Evolutionary conservation across 2,329 filamentous ascomycete genomes (phyloP).

Genomic region (Davidsoniella eucalypti): DNA sequence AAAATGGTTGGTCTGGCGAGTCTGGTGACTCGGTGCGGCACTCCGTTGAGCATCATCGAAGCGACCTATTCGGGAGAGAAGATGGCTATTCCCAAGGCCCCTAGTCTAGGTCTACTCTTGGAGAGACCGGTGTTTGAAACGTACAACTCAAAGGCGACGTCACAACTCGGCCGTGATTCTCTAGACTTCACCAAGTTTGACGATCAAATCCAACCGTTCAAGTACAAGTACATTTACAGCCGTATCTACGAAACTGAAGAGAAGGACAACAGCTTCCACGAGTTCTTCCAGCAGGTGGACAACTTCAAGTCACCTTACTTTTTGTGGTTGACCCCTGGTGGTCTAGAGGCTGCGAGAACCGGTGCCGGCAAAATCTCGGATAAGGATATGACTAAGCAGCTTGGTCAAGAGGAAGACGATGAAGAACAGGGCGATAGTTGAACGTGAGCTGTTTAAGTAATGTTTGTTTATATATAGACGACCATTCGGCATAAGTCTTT

Average conservation of each 20-base stretch:
- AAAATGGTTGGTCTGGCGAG: constrained; percentile 96
- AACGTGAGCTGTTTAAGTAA: background rate
- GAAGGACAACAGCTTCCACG: constrained; percentile 64
- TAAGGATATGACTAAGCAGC: constrained; percentile 28
- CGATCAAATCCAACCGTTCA: constrained; percentile 70
- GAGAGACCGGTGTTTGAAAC: constrained; percentile 82
- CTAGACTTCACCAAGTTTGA: constrained; percentile 70
- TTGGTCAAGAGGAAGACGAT: constrained; percentile 36
- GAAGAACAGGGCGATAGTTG: constrained; percentile 30
- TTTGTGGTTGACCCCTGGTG: constrained; percentile 56
- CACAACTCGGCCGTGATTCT: constrained; percentile 44
- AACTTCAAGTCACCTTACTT: constrained; percentile 57
- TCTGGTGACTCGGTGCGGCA: constrained; percentile 69
- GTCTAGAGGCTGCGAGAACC: constrained; percentile 40
- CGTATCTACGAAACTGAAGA: constrained; percentile 84
- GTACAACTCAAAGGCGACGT: constrained; percentile 62
- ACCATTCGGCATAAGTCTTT: background rate
- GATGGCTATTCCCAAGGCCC: constrained; percentile 86
- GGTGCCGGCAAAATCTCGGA: constrained; percentile 19
- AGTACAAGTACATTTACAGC: constrained; percentile 80
- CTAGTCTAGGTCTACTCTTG: constrained; percentile 70
- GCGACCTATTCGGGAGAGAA: constrained; percentile 57
- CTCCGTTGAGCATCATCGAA: constrained; percentile 50
- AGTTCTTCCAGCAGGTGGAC: constrained; percentile 67
- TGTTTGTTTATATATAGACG: background rate